Percentiles rank a stretch among this genome's conserved stretches.
These are phyloP conservation scores for Phytophthora foliorum DNA, from an alignment of 352 stramenopile species.

Conservation along the genomic window DNA sequence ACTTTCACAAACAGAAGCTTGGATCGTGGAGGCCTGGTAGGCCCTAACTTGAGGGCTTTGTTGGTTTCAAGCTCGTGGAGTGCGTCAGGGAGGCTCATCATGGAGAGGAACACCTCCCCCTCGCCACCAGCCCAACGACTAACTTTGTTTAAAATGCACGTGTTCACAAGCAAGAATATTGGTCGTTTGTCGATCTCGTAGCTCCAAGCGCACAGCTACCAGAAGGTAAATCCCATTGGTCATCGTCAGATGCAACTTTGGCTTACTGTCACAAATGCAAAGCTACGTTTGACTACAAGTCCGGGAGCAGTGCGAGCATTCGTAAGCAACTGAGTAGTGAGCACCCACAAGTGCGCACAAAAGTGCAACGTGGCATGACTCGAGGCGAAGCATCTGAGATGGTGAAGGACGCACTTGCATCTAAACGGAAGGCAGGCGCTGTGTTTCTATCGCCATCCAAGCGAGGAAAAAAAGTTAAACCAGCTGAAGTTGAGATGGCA, in stretches of 20 bases:
- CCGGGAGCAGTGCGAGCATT: neutral
- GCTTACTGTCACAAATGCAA: slow-evolving; percentile 12
- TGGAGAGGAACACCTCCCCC: too few species aligned
- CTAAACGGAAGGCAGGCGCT: neutral
- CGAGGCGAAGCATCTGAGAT: neutral
- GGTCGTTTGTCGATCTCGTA: slow-evolving; percentile 2
- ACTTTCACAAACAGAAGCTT: too few species aligned
- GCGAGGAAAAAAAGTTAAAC: neutral
- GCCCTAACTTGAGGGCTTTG: too few species aligned
- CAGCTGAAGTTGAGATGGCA: slow-evolving; percentile 14
- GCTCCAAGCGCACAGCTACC: slow-evolving; percentile 5
- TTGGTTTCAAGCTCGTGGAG: too few species aligned
- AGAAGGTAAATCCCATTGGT: neutral
- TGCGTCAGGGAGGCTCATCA: too few species aligned
- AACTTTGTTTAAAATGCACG: too few species aligned
- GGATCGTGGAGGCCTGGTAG: too few species aligned
- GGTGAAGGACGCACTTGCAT: neutral
- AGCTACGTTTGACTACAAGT: neutral
- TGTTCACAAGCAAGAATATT: too few species aligned
- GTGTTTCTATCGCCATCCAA: slow-evolving; percentile 12
- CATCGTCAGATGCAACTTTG: slow-evolving; percentile 8
- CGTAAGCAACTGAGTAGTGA: neutral
- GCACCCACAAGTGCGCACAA: neutral
- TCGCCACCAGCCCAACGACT: too few species aligned
- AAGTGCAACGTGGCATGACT: neutral